Conservation (phyloP, 164 flowering plant species). For the Vitis riparia region DNA sequence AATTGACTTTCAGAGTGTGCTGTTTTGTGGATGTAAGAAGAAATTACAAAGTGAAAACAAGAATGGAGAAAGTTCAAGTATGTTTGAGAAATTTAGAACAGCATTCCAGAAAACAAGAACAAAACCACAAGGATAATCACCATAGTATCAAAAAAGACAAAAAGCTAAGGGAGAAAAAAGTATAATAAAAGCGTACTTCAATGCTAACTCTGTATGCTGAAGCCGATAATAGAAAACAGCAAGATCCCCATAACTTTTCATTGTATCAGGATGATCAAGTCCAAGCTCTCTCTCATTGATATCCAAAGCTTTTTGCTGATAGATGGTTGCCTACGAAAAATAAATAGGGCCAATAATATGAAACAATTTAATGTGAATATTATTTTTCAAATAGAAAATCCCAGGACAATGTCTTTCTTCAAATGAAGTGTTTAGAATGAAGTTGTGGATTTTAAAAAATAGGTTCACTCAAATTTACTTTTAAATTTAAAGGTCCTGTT, state of each 20-base stretch:
- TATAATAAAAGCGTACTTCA: conserved; percentile 59
- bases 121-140: neutral
- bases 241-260: conserved; percentile 97
- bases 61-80: too few relatives aligned
- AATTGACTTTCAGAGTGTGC: too few relatives aligned
- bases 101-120: too few relatives aligned
- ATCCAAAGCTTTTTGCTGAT: conserved; percentile 93
- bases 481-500: too few relatives aligned
- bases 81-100: too few relatives aligned
- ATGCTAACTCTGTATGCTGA: conserved; percentile 89
- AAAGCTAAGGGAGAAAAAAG: neutral
- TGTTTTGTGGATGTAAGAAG: too few relatives aligned
- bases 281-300: conserved; percentile 98
- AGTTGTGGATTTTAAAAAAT: too few relatives aligned
- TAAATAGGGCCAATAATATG: neutral
- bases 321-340: conserved; percentile 74
- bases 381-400: neutral
- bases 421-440: too few relatives aligned
- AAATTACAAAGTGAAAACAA: too few relatives aligned
- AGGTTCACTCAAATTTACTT: too few relatives aligned
- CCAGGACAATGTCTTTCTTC: neutral
- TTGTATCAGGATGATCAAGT: conserved; percentile 96
- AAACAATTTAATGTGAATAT: neutral
- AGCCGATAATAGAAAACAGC: conserved; percentile 95
- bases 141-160: neutral